Conservation (phyloP, 2,329 filamentous ascomycete species). For the Diaporthe vexans region DNA sequence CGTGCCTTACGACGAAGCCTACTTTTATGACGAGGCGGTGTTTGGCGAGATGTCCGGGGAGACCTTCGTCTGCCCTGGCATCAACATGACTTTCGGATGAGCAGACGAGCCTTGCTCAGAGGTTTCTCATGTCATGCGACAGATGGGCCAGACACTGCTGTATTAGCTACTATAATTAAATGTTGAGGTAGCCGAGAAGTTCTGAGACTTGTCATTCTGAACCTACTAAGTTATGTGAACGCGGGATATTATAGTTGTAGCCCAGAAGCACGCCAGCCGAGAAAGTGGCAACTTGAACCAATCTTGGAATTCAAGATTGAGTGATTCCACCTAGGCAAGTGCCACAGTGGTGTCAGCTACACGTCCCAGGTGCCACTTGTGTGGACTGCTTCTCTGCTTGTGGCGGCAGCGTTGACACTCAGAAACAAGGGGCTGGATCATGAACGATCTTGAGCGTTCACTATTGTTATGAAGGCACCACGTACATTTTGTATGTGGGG, state of each 20-base stretch:
- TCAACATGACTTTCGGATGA: background rate
- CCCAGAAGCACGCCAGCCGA: background rate
- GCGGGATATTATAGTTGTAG: too few species aligned
- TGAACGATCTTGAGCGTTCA: too few species aligned
- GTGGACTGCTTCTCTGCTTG: background rate
- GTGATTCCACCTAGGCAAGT: background rate
- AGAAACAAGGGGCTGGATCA: background rate
- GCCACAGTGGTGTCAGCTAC: background rate
- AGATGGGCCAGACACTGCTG: background rate
- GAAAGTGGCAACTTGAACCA: too few species aligned
- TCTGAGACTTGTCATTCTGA: background rate
- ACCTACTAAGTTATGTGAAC: too few species aligned
- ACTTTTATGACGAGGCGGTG: conserved; percentile 45
- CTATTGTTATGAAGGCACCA: too few species aligned
- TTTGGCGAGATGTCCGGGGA: background rate
- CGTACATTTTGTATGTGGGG: too few species aligned
- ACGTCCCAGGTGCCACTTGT: background rate
- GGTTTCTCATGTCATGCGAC: too few species aligned
- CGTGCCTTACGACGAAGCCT: conserved; percentile 45
- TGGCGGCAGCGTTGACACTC: background rate
- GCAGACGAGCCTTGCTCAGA: background rate
- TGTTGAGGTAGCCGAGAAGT: background rate
- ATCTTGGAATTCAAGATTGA: background rate
- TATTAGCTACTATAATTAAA: background rate
- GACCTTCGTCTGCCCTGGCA: conserved; percentile 12